Conservation (phyloP, 164 flowering plant genomes). For the Annona squamosa region DNA sequence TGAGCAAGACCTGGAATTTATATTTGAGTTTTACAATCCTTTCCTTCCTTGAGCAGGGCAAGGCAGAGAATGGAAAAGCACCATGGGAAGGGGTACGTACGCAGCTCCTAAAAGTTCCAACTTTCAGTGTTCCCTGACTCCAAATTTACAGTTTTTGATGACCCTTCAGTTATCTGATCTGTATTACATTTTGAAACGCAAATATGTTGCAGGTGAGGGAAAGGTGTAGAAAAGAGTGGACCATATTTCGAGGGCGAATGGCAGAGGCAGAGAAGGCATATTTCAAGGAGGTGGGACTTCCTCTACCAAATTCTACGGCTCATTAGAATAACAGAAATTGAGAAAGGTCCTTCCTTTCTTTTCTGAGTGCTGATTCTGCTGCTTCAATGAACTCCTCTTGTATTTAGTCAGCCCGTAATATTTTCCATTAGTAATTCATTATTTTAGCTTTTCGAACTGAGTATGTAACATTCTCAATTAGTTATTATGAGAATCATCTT, state of each 20-base stretch:
- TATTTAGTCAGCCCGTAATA: background rate
- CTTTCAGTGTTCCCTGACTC: background rate
- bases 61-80: slow-evolving; percentile 45
- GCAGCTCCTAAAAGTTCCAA: background rate
- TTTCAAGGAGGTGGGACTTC: slow-evolving; percentile 33
- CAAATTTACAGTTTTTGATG: background rate
- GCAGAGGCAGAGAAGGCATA: slow-evolving; percentile 54
- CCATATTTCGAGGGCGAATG: slow-evolving; percentile 62
- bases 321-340: background rate
- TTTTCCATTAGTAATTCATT: background rate
- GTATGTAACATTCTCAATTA: background rate
- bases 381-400: background rate
- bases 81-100: slow-evolving; percentile 81
- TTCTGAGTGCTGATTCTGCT: background rate
- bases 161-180: background rate
- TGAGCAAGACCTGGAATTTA: too few relatives aligned
- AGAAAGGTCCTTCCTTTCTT: background rate
- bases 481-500: too few relatives aligned
- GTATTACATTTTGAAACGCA: background rate
- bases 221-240: slow-evolving; percentile 82
- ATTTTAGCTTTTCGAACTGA: background rate
- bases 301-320: slow-evolving; percentile 38
- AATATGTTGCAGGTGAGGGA: slow-evolving; percentile 56
- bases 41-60: slow-evolving; percentile 41
- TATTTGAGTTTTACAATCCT: background rate